These are phyloP conservation scores for Cornus kousa DNA, from an alignment of 148 eudicot genomes.

Conservation along the genomic window DNA sequence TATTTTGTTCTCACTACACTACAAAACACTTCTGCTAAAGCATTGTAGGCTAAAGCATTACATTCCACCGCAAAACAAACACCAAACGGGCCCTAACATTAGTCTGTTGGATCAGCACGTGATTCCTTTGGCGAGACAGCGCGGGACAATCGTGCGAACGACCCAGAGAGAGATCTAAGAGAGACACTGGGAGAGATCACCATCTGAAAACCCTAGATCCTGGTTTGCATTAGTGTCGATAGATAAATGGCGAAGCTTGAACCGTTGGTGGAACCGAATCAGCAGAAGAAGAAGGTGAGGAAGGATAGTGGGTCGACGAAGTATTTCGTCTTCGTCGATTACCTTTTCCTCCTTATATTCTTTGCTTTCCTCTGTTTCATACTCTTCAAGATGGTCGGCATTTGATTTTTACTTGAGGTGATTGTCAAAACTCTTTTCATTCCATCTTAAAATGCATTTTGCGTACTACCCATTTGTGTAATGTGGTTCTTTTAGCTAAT, in stretches of 20 bases:
- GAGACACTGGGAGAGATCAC: not conserved
- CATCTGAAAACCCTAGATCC: slow-evolving; percentile 3
- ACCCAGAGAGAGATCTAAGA: not conserved
- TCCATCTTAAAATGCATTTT: not conserved
- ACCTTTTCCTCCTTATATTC: slow-evolving; percentile 57
- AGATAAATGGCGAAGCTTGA: slow-evolving; percentile 45
- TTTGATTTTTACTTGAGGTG: slow-evolving; percentile 10
- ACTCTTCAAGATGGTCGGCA: slow-evolving; percentile 31
- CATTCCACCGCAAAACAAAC: too few relatives aligned
- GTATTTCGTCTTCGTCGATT: slow-evolving; percentile 52
- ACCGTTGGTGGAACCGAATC: slow-evolving; percentile 24
- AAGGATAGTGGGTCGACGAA: slow-evolving; percentile 42
- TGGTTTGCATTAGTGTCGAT: not conserved
- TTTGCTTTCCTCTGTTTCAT: slow-evolving; percentile 51
- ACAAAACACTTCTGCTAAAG: too few relatives aligned
- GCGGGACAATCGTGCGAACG: not conserved
- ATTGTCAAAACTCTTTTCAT: not conserved
- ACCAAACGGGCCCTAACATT: too few relatives aligned
- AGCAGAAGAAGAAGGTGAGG: slow-evolving; percentile 23
- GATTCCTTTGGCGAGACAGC: too few relatives aligned
- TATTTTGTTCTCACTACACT: too few relatives aligned
- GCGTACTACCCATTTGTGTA: not conserved
- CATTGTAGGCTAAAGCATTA: too few relatives aligned
- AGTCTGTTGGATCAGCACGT: too few relatives aligned
- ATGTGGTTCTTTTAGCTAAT: not conserved